Percentiles rank a stretch among this genome's conserved stretches.
Conservation (phyloP, 192 early-diverging fungal genomes). For the Coemansia sp. region DNA sequence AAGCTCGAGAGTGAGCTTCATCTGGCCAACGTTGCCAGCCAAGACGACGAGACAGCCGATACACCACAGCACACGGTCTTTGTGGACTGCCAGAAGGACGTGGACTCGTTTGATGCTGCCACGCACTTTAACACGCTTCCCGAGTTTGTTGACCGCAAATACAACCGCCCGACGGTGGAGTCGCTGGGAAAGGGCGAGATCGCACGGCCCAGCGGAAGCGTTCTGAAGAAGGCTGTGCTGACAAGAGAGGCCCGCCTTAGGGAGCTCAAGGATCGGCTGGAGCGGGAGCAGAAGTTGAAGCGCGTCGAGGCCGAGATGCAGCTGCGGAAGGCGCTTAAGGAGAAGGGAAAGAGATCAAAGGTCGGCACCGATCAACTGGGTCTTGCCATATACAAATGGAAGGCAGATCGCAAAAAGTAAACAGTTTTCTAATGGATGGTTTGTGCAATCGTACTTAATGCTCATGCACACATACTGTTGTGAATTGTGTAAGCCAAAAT, state of each 20-base stretch:
- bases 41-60: neutral
- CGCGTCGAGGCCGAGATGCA: slow-evolving; percentile 74
- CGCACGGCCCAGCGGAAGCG: slow-evolving; percentile 19
- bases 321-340: slow-evolving; percentile 74
- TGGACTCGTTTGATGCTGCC: slow-evolving; percentile 71
- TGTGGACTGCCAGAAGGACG: slow-evolving; percentile 70
- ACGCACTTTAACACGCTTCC: slow-evolving; percentile 81
- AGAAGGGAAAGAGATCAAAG: slow-evolving; percentile 78
- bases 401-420: slow-evolving; percentile 82
- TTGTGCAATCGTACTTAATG: slow-evolving; percentile 7
- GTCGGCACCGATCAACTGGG: slow-evolving; percentile 81
- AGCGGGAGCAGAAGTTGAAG: slow-evolving; percentile 74
- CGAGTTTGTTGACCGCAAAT: slow-evolving; percentile 75
- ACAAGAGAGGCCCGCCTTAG: slow-evolving; percentile 56
- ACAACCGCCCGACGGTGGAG: slow-evolving; percentile 72
- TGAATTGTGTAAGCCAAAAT: no score
- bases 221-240: slow-evolving; percentile 25
- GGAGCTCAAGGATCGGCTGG: slow-evolving; percentile 74
- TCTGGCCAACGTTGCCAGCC: slow-evolving; percentile 48
- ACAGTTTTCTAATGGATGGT: neutral
- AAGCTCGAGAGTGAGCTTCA: slow-evolving; percentile 71
- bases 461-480: neutral
- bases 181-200: slow-evolving; percentile 55
- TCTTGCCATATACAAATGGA: slow-evolving; percentile 91
- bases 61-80: slow-evolving; percentile 74